Base-by-base conservation (phyloP, 1,284 basidiomycete genomes). In the Melanopsichium pennsylvanicum region DNA sequence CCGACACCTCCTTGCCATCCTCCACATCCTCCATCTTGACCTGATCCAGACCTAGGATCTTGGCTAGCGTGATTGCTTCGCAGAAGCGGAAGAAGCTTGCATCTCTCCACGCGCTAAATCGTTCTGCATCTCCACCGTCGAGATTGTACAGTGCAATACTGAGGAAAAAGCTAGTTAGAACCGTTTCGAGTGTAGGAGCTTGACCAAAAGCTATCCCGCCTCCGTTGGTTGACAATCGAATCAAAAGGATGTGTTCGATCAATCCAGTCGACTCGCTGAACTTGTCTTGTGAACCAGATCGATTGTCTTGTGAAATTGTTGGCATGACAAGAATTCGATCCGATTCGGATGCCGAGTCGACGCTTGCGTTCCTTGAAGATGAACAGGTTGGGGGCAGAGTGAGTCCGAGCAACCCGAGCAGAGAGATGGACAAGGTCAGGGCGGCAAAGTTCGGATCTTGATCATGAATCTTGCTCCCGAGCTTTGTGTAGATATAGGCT, bases 11-110 rank as follows among this genome's bases (percentile, higher is more conserved):
- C 22, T 21, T 34, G 10, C 33, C 3, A 16, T 2, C 21, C 5
- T 11, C 21, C 32, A 31, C 31, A 12, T 5, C 23, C 5, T 6
- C 13, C 4, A 23, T 18, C 22, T 42, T 54, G 15, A 49, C 32
- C 12, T 42, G 38, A 19, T 75, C 67, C 36, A 75, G 16, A 0
- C 66, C 59, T 15, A 70, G 12, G 22, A 75, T 61, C 40, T 72
- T 72, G 18, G 62, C 72, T 5, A 75, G 46, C 5, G 72, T 70
- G 19, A 75, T 42, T 18, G 70, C 66, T 47, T 70, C 64, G 34
- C 49, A 70, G 26, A 67, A 73, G 33, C 50, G 55, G 32, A 62
- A 62, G 45, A 54, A 70, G 27, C 40, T 58, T 15, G 48, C 59
- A 34, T 60, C 62, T 31, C 46, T 57, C 60, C 54, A 61, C 27